Percentiles rank a stretch among this genome's conserved stretches.
Conservation (phyloP, 2,329 filamentous ascomycete genomes). For the Claviceps pazoutovae region DNA sequence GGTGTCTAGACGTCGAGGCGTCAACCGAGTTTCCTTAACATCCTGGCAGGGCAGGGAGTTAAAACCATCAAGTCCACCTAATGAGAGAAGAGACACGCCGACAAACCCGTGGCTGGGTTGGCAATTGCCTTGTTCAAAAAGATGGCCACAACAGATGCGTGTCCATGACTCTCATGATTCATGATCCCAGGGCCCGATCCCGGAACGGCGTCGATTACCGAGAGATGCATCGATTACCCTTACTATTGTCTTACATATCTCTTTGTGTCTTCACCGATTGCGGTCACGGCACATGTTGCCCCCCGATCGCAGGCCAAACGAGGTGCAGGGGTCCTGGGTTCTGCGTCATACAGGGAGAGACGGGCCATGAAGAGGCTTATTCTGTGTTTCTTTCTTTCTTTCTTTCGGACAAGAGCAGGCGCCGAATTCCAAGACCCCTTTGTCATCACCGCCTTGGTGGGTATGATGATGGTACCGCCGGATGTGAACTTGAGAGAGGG, state of each 20-base stretch:
- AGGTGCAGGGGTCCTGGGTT: neutral
- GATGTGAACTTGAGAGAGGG: neutral
- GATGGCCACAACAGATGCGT: slow-evolving; percentile 4
- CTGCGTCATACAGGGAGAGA: neutral
- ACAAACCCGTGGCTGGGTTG: no score
- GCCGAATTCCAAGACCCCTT: neutral
- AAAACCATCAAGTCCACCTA: no score
- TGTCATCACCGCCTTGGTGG: slow-evolving; percentile 5
- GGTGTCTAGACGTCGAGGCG: no score
- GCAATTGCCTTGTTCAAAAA: neutral
- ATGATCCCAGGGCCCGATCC: neutral
- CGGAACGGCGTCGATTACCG: neutral
- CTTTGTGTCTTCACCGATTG: neutral
- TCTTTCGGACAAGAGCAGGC: neutral
- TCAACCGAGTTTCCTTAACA: no score
- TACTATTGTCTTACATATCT: neutral
- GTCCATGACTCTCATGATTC: neutral
- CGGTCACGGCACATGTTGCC: neutral
- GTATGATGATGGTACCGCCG: slow-evolving; percentile 2
- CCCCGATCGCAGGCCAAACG: neutral
- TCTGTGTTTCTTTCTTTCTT: neutral
- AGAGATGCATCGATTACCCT: neutral
- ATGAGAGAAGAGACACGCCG: no score
- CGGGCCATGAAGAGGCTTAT: slow-evolving; percentile 1
- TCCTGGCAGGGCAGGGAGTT: no score